Percentiles rank a stretch among this genome's conserved stretches.
phyloP scores from a whole-genome alignment of 306 rosid species.

The Prunus fruticosa region DNA sequence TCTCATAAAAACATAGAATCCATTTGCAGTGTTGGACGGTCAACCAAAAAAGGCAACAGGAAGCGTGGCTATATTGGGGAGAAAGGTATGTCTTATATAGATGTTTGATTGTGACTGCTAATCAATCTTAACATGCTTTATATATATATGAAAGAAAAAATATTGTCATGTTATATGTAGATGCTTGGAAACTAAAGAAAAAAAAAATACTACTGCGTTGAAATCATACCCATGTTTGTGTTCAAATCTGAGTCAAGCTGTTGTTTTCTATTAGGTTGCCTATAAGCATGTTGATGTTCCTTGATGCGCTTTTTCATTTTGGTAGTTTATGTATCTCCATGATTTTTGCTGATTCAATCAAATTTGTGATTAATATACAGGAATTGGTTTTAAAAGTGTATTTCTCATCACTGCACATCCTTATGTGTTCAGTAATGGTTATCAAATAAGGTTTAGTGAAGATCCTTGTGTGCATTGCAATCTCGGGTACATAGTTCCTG shows the following conservation, averaged over 20 bases:
- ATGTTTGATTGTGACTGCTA: not conserved
- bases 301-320: not conserved
- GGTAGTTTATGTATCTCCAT: not conserved
- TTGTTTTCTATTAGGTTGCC: too few relatives aligned
- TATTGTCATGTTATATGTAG: too few relatives aligned
- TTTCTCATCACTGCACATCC: conserved; percentile 63
- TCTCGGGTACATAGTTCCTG: conserved; percentile 78
- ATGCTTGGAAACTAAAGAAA: too few relatives aligned
- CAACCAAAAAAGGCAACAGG: conserved; percentile 67
- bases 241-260: too few relatives aligned
- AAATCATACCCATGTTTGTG: too few relatives aligned
- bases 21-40: conserved; percentile 72
- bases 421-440: conserved; percentile 70
- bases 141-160: too few relatives aligned
- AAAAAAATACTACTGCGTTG: too few relatives aligned
- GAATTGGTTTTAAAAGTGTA: conserved; percentile 90
- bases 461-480: conserved; percentile 59
- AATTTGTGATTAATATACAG: conserved; percentile 36
- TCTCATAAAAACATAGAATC: conserved; percentile 52
- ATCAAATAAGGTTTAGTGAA: conserved; percentile 69
- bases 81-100: conserved; percentile 42
- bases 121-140: too few relatives aligned
- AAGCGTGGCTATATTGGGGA: conserved; percentile 74
- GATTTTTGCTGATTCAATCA: not conserved
- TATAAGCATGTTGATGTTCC: not conserved